phyloP scores from a whole-genome alignment of 1,139 yeast species.

The Pichia sp. region DNA sequence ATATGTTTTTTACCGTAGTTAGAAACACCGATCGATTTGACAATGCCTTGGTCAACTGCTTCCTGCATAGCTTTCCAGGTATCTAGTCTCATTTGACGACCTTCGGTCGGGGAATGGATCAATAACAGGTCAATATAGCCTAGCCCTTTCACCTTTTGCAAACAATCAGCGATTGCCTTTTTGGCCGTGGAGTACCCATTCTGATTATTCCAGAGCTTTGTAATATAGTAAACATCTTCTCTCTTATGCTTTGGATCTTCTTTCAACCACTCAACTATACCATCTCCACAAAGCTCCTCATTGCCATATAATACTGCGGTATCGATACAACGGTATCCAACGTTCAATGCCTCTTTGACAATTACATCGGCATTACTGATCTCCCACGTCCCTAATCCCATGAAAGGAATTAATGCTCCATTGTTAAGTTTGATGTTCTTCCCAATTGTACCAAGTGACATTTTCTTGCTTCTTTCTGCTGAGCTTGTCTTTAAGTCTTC shows the following conservation, averaged over 20 bases:
- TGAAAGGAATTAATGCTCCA: constrained; percentile 42
- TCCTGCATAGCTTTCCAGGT: constrained; percentile 64
- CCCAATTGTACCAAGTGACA: constrained; percentile 1
- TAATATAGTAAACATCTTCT: constrained; percentile 64
- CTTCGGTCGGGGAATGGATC: constrained; percentile 61
- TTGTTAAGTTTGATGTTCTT: constrained; percentile 24
- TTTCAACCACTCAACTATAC: constrained; percentile 47
- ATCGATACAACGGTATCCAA: constrained; percentile 54
- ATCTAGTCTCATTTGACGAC: constrained; percentile 45
- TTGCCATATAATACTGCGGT: constrained; percentile 56
- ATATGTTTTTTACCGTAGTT: constrained; percentile 63
- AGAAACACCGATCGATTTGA: constrained; percentile 63
- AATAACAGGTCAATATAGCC: constrained; percentile 50
- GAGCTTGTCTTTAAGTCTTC: too few species aligned
- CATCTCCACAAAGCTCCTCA: constrained; percentile 54
- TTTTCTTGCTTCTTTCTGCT: not conserved
- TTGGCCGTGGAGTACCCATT: constrained; percentile 59
- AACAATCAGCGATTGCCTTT: constrained; percentile 46
- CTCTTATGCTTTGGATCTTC: constrained; percentile 48
- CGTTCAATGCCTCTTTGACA: constrained; percentile 43
- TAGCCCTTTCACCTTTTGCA: constrained; percentile 47
- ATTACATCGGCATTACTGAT: constrained; percentile 40
- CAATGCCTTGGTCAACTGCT: constrained; percentile 52
- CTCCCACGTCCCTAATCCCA: constrained; percentile 51
- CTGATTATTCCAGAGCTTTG: constrained; percentile 59